Evolutionary conservation across 768 basidiomycete species (phyloP), one percentile per base, ranked within the genome.

Genomic region (Hygrocybe punicea): DNA sequence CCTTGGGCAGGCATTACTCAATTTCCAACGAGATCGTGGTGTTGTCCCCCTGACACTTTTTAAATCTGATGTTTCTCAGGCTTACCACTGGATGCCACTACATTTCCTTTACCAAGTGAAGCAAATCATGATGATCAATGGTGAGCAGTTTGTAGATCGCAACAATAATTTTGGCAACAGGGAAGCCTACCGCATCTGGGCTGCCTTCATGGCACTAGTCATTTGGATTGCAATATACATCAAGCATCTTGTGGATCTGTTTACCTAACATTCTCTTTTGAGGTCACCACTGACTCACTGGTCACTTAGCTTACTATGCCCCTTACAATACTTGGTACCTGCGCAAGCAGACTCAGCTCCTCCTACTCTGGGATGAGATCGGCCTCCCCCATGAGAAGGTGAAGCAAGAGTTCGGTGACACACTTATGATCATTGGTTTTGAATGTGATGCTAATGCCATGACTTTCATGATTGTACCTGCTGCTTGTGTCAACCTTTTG

Each of bases 351-450:
- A 65, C 55, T 2, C 21, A 39, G 2, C 66, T 79, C 1, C 71
- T 81, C 0, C 37, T 35, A 2, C 67, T 80, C 1, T 79, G 73
- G 70, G 78, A 80, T 60, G 44, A 65, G 1, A 60, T 79, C 14
- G 69, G 73, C 0, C 63, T 78, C 10, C 76, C 75, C 0, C 76
- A 79, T 60, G 67, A 75, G 13, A 55, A 64, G 11, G 34, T 47
- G 3, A 81, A 80, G 56, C 80, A 81, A 58, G 8, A 75, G 0
- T 71, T 17, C n/a, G 76, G 74, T 0, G 6, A 37, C 0, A 6
- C 34, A 0, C 67, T 80, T 11, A 61, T 62, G 2, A 70, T 79
- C 58, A 72, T 79, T 56, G 75, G 79, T 19, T 74, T 76, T 53
- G 24, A 65, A 0, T 73, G 79, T 23, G 71, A 80, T 56, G 45